These are phyloP conservation scores for Yamadazyma sp. DNA, from an alignment of 805 yeast genomes.

Conservation along the genomic window DNA sequence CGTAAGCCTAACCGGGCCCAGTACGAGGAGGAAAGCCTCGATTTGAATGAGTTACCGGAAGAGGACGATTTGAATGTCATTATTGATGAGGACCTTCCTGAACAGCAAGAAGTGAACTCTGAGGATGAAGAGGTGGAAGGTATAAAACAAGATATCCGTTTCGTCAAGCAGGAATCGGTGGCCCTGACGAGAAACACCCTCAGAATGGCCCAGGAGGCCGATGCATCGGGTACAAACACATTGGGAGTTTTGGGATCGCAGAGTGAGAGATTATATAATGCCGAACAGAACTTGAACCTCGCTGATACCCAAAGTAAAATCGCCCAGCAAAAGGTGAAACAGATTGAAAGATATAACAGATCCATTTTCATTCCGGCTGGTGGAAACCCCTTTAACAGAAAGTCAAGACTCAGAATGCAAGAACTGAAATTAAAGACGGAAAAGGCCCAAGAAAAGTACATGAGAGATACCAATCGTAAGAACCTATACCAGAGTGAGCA, in stretches of 20 bases:
- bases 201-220: constrained; percentile 49
- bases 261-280: constrained; percentile 76
- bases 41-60: constrained; percentile 32
- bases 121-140: constrained; percentile 90
- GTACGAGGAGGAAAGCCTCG: constrained; percentile 26
- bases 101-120: constrained; percentile 43
- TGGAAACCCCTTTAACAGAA: constrained; percentile 84
- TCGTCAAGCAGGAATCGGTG: constrained; percentile 83
- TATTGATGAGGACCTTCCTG: constrained; percentile 35
- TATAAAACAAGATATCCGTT: constrained; percentile 77
- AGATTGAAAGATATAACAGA: constrained; percentile 76
- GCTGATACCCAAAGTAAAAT: constrained; percentile 80
- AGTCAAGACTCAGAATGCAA: constrained; percentile 67
- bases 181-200: constrained; percentile 84
- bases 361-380: constrained; percentile 75
- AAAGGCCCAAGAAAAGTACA: constrained; percentile 59
- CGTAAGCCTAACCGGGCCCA: constrained; percentile 12
- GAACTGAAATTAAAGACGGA: constrained; percentile 68
- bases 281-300: constrained; percentile 73
- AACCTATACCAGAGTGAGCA: constrained; percentile 65
- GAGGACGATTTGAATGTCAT: constrained; percentile 42
- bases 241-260: constrained; percentile 94
- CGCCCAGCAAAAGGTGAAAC: constrained; percentile 80
- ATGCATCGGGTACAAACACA: constrained; percentile 59
- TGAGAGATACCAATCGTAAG: constrained; percentile 59